A percentile compares a stretch with the other conserved stretches of the same genome.
phyloP scores from a whole-genome alignment of 169 alveolate species.

The Eimeria sp. region DNA sequence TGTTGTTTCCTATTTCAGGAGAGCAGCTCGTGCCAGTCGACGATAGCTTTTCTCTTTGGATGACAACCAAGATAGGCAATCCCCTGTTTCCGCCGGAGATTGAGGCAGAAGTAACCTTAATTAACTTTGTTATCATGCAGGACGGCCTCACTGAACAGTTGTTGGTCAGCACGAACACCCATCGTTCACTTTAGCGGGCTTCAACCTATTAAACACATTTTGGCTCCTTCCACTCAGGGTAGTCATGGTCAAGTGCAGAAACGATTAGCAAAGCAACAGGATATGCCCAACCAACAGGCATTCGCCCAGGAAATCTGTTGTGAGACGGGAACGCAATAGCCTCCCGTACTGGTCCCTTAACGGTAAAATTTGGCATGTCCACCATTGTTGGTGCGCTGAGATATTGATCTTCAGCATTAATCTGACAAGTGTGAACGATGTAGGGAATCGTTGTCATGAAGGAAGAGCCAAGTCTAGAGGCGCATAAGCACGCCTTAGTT shows the following conservation, averaged over 20 bases:
- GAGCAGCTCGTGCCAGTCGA: constrained; percentile 90
- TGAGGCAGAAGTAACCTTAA: constrained; percentile 94
- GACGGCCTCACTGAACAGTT: constrained; percentile 92
- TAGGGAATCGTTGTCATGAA: constrained; percentile 94
- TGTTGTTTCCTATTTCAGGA: constrained; percentile 81
- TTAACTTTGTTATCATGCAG: constrained; percentile 96
- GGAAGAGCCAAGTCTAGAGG: constrained; percentile 95
- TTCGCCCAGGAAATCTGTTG: background rate
- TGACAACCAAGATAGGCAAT: constrained; percentile 97
- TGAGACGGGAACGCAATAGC: background rate
- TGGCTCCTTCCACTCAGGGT: background rate
- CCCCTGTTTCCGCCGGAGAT: constrained; percentile 98
- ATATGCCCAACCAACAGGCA: background rate
- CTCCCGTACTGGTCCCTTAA: background rate
- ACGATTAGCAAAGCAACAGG: background rate
- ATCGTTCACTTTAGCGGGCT: background rate
- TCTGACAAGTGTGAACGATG: background rate
- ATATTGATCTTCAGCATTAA: background rate
- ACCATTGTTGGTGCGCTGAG: background rate
- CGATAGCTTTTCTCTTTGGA: constrained; percentile 93
- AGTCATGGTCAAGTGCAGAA: background rate
- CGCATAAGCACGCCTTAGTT: constrained; percentile 94
- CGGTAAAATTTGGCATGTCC: background rate
- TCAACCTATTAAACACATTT: constrained; percentile 92
- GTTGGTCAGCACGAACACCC: constrained; percentile 95